phyloP scores from a whole-genome alignment of 2,329 filamentous ascomycete species.

The Passalora sequoiae region DNA sequence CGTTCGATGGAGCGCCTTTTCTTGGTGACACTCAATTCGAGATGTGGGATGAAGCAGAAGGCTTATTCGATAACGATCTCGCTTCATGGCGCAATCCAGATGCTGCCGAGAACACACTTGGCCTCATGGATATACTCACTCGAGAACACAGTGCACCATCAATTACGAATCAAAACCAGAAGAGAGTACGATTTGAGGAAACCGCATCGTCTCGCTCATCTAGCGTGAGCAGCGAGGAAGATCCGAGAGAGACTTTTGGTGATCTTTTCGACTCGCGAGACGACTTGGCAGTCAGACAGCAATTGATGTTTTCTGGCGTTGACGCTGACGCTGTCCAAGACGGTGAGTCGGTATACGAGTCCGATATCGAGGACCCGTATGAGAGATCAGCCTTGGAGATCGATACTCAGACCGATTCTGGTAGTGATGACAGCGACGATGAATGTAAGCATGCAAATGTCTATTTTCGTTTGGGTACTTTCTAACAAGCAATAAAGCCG shows the following conservation, averaged over 20 bases:
- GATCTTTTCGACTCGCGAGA: constrained; percentile 33
- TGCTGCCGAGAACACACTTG: constrained; percentile 1
- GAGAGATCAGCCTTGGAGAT: constrained; percentile 27
- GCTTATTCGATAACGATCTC: constrained; percentile 17
- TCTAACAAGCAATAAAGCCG: constrained; percentile 31
- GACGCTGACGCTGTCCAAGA: constrained; percentile 26
- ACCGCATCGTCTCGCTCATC: constrained; percentile 28
- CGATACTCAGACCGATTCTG: constrained; percentile 30
- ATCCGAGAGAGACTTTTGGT: constrained; percentile 32
- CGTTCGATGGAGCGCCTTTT: constrained; percentile 25
- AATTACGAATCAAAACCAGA: constrained; percentile 18
- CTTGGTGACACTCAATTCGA: constrained; percentile 25
- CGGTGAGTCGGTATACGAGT: constrained; percentile 31
- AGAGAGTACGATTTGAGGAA: constrained; percentile 35
- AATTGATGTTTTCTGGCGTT: constrained; percentile 19
- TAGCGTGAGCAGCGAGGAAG: constrained; percentile 31
- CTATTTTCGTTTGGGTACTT: constrained; percentile 7
- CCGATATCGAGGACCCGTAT: constrained; percentile 34
- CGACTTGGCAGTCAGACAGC: constrained; percentile 14
- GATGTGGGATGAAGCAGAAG: constrained; percentile 29
- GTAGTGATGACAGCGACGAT: constrained; percentile 27
- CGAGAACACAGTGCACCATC: constrained; percentile 24
- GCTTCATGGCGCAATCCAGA: constrained; percentile 25
- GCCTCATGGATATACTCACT: constrained; percentile 4
- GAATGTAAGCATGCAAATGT: constrained; percentile 28